Base-by-base conservation (phyloP, 495 filamentous ascomycete genomes). In the Evernia prunastri region DNA sequence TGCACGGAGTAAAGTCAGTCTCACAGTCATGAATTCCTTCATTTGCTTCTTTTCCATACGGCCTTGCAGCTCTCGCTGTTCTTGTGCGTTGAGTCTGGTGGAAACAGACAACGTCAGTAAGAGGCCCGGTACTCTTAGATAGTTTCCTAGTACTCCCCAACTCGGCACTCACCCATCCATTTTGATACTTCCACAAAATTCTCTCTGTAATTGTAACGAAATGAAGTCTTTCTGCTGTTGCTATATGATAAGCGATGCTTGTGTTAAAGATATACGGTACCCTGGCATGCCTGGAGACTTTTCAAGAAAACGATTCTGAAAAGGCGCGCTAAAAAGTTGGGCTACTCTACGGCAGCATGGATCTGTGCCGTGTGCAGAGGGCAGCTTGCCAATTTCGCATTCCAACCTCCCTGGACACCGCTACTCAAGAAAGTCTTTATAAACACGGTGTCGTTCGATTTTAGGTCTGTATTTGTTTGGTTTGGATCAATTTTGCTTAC, bases 1-100 rank as follows among this genome's bases (percentile, higher is more conserved):
- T 29, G 40, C 29, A 57, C n/a, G 42, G 49, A 37, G 49, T 58
- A 60, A 81, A 81, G 4, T 7, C 51, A 33, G 51, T 75, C 79
- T 64, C 84, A 97, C 94, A 68, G 83, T 89, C 89, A 97, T 96
- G 74, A 98, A 97, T 67, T 97, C 93, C 80, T 96, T 96, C 84
- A 97, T 87, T 80, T 99, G 94, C 78, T 92, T 92, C 77, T 87
- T 87, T 80, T 97, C 90, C 83, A 97, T 90, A 76, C 93, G 89
- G 75, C 81, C 71, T 71, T 93, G 86, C 74, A 99, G 88, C 82
- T 97, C 91, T 76, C 89, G 87, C 78, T 92, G 89, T 79, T 99
- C 94, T 63, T 87, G 75, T 69, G 83, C 75, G 65, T 86, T 92
- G 75, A 98, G 90, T 53, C 74, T 76, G 47, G 20, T 36, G 31